These are phyloP conservation scores for Wickerhamiella brachini DNA, from an alignment of 805 yeast species.

Conservation along the genomic window DNA sequence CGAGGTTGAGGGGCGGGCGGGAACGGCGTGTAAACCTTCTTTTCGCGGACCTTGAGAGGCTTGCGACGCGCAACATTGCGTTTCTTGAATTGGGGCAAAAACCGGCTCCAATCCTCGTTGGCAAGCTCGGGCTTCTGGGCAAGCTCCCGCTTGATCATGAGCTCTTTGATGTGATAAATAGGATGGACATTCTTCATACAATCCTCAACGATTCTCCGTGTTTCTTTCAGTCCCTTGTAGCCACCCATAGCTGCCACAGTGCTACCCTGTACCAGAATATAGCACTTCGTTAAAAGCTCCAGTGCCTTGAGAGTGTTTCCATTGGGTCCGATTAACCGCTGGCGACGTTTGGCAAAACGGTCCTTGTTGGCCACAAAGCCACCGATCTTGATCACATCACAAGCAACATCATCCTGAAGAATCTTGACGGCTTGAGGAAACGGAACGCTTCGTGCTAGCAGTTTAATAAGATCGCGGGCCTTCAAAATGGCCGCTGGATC, in stretches of 20 bases:
- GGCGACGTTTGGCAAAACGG: slow-evolving; percentile 88
- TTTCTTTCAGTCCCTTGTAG: slow-evolving; percentile 78
- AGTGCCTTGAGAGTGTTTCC: slow-evolving; percentile 94
- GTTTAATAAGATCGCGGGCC: slow-evolving; percentile 87
- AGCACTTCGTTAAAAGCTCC: slow-evolving; percentile 89
- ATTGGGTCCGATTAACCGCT: slow-evolving; percentile 89
- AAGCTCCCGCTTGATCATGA: slow-evolving; percentile 93
- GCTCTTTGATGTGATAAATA: slow-evolving; percentile 91
- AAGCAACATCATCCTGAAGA: slow-evolving; percentile 80
- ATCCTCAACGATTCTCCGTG: slow-evolving; percentile 90
- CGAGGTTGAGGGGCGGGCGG: slow-evolving; percentile 97
- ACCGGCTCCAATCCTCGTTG: slow-evolving; percentile 92
- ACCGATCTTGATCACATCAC: slow-evolving; percentile 93
- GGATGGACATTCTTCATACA: slow-evolving; percentile 96
- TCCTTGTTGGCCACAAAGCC: slow-evolving; percentile 81
- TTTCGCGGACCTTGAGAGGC: slow-evolving; percentile 52
- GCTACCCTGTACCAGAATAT: slow-evolving; percentile 91
- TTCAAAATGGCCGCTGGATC: slow-evolving; percentile 90
- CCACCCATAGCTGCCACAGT: slow-evolving; percentile 98
- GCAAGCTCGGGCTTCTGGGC: slow-evolving; percentile 93
- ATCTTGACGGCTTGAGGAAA: slow-evolving; percentile 92
- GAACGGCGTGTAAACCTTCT: slow-evolving; percentile 91
- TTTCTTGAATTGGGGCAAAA: slow-evolving; percentile 92
- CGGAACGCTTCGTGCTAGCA: slow-evolving; percentile 91
- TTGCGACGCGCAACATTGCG: slow-evolving; percentile 89